A percentile compares a stretch with the other conserved stretches of the same genome.
Conservation (phyloP, 164 flowering plant genomes). For the Vitis riparia region DNA sequence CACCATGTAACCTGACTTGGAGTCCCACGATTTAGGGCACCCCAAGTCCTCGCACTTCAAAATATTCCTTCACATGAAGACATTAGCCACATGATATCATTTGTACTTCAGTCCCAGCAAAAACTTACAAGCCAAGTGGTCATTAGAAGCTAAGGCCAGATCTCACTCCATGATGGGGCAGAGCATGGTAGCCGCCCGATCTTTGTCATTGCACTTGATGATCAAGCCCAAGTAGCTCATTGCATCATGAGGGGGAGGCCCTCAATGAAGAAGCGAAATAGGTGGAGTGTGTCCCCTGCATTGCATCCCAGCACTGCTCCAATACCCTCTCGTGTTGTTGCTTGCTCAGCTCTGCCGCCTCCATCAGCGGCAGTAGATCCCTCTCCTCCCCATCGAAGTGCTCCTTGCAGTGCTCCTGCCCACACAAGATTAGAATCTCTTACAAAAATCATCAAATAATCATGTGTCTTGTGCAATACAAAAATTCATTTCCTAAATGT, state of each 20-base stretch:
- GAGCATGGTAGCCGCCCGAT: slow-evolving; percentile 2
- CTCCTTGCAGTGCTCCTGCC: slow-evolving; percentile 47
- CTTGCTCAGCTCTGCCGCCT: slow-evolving; percentile 47
- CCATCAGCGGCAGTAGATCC: slow-evolving; percentile 59
- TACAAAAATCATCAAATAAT: background rate
- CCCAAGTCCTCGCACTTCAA: too few species aligned
- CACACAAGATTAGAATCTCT: background rate
- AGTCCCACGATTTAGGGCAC: too few species aligned
- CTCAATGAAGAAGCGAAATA: slow-evolving; percentile 56
- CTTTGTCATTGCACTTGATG: slow-evolving; percentile 18
- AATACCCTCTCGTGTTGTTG: slow-evolving; percentile 40
- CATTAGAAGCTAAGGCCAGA: too few species aligned
- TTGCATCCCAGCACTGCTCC: slow-evolving; percentile 50
- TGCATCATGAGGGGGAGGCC: slow-evolving; percentile 67
- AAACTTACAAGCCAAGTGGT: too few species aligned
- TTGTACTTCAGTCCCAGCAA: too few species aligned
- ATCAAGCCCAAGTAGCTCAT: slow-evolving; percentile 60
- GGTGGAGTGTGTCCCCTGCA: slow-evolving; percentile 66
- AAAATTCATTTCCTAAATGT: too few species aligned
- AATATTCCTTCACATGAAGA: too few species aligned
- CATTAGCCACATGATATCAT: too few species aligned
- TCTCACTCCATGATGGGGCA: too few species aligned
- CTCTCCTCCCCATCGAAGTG: slow-evolving; percentile 76
- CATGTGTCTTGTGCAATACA: too few species aligned
- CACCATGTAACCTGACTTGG: too few species aligned